Evolutionary conservation across 768 basidiomycete species (phyloP), one percentile per base, ranked within the genome.

Genomic region (Lactarius trivialis): DNA sequence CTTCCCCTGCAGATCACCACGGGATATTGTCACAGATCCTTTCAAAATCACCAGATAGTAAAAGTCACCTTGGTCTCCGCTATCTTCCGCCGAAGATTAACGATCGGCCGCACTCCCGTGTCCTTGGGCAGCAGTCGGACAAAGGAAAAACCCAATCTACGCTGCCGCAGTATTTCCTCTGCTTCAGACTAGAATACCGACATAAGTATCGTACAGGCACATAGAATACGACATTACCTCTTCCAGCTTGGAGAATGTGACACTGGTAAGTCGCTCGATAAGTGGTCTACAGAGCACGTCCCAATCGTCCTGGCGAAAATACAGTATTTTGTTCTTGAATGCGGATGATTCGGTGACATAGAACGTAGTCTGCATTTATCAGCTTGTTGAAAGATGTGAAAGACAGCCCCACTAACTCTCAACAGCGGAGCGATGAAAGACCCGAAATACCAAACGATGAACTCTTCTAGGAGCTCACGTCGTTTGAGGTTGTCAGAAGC

Each of bases 241-340:
- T 7, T 85, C 74, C 26, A 98, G 76, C 67, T 82, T 81, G 62
- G 81, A 75, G 70, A 97, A 93, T 0, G 89, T 89, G 7, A 79
- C 81, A 8, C 77, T 70, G 7, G 84, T 83, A 37, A 99, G 79
- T n/a, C 84, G 79, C 63, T 85, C 82, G 12, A 96, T 77, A 30
- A 98, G 78, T 1, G 97, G 97, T 11, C 81, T 76, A 60, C 93
- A 95, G 6, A 98, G 78, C 3, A 73, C 75, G n/a, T 80, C 77
- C 97, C 96, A 99, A 67, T 96, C 94, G 56, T 96, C 93, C 58
- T 98, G 93, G 12, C 92, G 84, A 72, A 97, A 98, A 71, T 95
- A 99, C 0, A 98, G 76, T 1, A 95, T 80, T 49, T 84, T 83
- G 63, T 94, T 89, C 43, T 88, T 80, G 68, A 86, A 92, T 7